These are phyloP conservation scores for Telopea speciosissima DNA, from an alignment of 177 flowering plant genomes.

Conservation along the genomic window DNA sequence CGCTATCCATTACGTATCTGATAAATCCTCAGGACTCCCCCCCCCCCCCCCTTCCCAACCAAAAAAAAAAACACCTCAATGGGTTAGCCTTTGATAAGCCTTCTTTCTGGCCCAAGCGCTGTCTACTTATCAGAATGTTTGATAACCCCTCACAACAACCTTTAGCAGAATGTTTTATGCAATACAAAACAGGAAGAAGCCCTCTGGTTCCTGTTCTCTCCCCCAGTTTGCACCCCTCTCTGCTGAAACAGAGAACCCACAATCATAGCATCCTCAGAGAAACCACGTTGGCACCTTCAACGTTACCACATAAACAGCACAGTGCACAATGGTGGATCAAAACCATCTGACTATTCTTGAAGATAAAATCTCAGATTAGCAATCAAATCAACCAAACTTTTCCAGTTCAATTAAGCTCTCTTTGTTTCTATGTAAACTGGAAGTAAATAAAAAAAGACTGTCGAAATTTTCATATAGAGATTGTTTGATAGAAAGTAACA, in stretches of 20 bases:
- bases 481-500: too few species aligned
- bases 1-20: too few species aligned
- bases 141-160: not conserved
- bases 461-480: too few species aligned
- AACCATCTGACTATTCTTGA: not conserved
- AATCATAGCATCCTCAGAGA: not conserved
- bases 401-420: too few species aligned
- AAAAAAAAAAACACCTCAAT: too few species aligned
- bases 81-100: not conserved
- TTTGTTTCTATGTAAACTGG: too few species aligned
- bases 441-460: too few species aligned
- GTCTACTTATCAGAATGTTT: too few species aligned
- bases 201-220: too few species aligned
- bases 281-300: not conserved
- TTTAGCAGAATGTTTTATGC: not conserved
- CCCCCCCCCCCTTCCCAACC: too few species aligned
- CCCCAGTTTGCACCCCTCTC: not conserved
- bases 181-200: too few species aligned
- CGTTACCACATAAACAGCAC: not conserved
- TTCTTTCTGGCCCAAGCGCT: not conserved
- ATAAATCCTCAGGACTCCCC: too few species aligned
- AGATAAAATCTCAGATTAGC: not conserved
- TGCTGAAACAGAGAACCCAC: not conserved
- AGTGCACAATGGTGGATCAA: not conserved
- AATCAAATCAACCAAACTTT: not conserved